A percentile compares a stretch with the other conserved stretches of the same genome.
phyloP scores from a whole-genome alignment of 2,329 filamentous ascomycete species.

The Passalora sequoiae region DNA sequence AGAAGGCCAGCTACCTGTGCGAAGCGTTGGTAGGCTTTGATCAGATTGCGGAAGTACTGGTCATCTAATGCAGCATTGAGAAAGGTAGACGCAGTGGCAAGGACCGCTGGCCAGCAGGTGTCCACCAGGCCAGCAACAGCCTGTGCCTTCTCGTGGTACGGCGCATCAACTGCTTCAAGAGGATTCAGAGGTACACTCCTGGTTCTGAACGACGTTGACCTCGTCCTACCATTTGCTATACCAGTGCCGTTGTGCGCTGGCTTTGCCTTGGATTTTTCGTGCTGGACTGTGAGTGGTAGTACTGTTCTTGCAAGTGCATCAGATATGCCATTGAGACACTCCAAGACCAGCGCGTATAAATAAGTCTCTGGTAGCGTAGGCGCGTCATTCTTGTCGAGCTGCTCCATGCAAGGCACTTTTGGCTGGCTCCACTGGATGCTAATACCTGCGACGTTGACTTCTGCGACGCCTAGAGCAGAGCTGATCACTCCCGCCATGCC shows the following conservation, averaged over 20 bases:
- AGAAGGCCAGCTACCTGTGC: slow-evolving; percentile 89
- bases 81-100: slow-evolving; percentile 93
- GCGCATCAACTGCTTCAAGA: slow-evolving; percentile 66
- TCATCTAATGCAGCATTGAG: slow-evolving; percentile 86
- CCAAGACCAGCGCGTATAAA: slow-evolving; percentile 80
- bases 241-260: slow-evolving; percentile 11
- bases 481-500: slow-evolving; percentile 84
- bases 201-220: slow-evolving; percentile 64
- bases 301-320: slow-evolving; percentile 92
- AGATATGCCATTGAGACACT: slow-evolving; percentile 83
- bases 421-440: slow-evolving; percentile 88
- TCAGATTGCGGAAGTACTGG: slow-evolving; percentile 87
- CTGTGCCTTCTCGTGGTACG: slow-evolving; percentile 64
- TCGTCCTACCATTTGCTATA: slow-evolving; percentile 34
- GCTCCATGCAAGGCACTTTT: slow-evolving; percentile 82
- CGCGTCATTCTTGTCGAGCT: slow-evolving; percentile 85
- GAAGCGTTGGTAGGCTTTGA: slow-evolving; percentile 90
- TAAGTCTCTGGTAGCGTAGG: slow-evolving; percentile 86
- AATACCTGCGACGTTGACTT: slow-evolving; percentile 66
- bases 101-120: slow-evolving; percentile 88
- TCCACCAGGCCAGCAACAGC: slow-evolving; percentile 79
- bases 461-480: slow-evolving; percentile 61
- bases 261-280: slow-evolving; percentile 52
- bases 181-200: slow-evolving; percentile 81
- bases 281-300: slow-evolving; percentile 78